Base-by-base conservation (phyloP, 108 stramenopile species). In the Schizochytrium sp. region DNA sequence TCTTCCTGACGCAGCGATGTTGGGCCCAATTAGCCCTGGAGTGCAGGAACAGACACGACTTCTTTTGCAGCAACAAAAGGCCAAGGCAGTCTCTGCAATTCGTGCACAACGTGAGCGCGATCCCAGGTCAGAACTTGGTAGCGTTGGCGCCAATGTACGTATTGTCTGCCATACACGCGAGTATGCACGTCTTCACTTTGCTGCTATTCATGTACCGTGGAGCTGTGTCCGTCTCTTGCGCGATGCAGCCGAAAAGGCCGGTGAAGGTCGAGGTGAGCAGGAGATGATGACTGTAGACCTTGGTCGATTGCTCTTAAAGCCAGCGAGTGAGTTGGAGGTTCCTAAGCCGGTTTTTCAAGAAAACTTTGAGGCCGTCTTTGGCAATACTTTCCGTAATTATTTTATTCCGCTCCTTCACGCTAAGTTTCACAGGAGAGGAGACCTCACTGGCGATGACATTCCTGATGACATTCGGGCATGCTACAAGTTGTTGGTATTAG, bases 351-450 rank as follows among this genome's bases (percentile, higher is more conserved):
- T 83, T 28, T 83, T 83, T 28, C 76, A 49, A 40, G 76, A 83
- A 42, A 55, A 83, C 53, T 83, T 83, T 83, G 76, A 83, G 28
- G 53, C 50, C 76, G 76, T 83, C 47, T 83, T 83, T 42, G 76
- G 76, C 17, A 28, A 5, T 53, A n/a, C 55, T 0, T 83, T 83
- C 40, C 47, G 50, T n/a, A 38, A 83, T 38, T 40, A 83, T 28
- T 83, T 83, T 83, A 40, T 83, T 10, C 76, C 76, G 15, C 5
- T 83, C 53, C 28, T 83, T 47, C 19, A 83, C 76, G 76, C 53
- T 53, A 83, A 83, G 76, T 83, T 83, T 42, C 47, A 83, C 53
- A n/a, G 38, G 40, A 49, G 40, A 53, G 76, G 76, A 0, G 40
- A 49, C 2, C 10, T 83, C 2, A 13, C 76, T 38, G 76, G 5